phyloP scores from a whole-genome alignment of 2,329 filamentous ascomycete genomes.

The Fusarium transvaalense region DNA sequence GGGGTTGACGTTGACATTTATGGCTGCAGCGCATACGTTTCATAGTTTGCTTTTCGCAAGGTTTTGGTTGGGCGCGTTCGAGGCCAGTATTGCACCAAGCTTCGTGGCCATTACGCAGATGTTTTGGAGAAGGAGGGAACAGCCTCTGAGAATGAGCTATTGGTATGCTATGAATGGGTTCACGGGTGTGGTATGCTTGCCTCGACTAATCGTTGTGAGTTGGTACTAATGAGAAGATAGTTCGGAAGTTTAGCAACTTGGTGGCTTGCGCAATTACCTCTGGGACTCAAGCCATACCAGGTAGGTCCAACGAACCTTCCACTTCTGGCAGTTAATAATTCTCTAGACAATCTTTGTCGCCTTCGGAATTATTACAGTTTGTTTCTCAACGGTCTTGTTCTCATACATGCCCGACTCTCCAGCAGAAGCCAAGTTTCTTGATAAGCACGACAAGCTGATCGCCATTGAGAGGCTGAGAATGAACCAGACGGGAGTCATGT shows the following conservation, averaged over 20 bases:
- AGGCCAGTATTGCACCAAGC: conserved; percentile 57
- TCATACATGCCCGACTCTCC: conserved; percentile 74
- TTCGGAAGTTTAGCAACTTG: conserved; percentile 38
- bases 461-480: conserved; percentile 68
- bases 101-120: conserved; percentile 53
- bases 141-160: conserved; percentile 46
- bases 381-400: conserved; percentile 62
- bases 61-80: conserved; percentile 61
- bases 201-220: accelerated
- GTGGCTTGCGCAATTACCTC: conserved; percentile 35
- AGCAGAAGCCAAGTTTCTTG: conserved; percentile 68
- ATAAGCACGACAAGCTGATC: conserved; percentile 66
- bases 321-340: accelerated
- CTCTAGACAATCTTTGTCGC: conserved; percentile 50
- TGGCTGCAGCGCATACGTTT: conserved; percentile 64
- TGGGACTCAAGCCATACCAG: conserved; percentile 36
- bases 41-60: conserved; percentile 59
- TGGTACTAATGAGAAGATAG: neutral
- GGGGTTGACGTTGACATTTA: conserved; percentile 65
- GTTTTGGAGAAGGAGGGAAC: conserved; percentile 54
- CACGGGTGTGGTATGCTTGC: conserved; percentile 22
- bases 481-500: conserved; percentile 61
- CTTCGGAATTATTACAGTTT: conserved; percentile 58
- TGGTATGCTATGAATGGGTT: conserved; percentile 42
- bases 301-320: accelerated